These are phyloP conservation scores for Salix exigua DNA, from an alignment of 345 rosid genomes.

Conservation along the genomic window DNA sequence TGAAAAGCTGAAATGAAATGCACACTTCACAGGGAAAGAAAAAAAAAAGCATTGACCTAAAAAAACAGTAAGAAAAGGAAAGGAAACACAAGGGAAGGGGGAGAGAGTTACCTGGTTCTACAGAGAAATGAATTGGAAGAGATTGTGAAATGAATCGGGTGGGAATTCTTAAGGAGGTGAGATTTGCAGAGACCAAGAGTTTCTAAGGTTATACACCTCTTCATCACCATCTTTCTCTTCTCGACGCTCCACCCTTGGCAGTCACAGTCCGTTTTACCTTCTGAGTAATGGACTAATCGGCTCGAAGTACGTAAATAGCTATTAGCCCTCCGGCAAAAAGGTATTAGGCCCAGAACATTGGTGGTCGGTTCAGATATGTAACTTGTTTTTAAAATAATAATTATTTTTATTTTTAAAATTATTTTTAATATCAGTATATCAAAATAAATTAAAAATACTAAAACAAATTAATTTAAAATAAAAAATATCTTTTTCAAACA, in stretches of 20 bases:
- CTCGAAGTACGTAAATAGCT: too few relatives aligned
- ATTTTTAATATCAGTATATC: too few relatives aligned
- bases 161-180: conserved; percentile 15
- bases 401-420: too few relatives aligned
- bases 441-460: too few relatives aligned
- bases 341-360: too few relatives aligned
- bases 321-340: too few relatives aligned
- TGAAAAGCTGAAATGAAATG: too few relatives aligned
- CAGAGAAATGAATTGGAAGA: background rate
- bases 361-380: too few relatives aligned
- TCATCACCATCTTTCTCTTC: conserved; percentile 19
- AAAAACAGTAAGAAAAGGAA: background rate
- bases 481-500: too few relatives aligned
- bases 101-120: background rate
- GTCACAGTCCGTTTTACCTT: background rate
- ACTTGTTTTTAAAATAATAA: too few relatives aligned
- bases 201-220: conserved; percentile 28
- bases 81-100: background rate
- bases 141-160: background rate
- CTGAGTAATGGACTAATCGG: background rate
- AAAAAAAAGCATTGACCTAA: background rate
- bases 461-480: too few relatives aligned
- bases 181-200: conserved; percentile 19
- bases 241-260: background rate
- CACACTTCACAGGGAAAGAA: too few relatives aligned